phyloP scores from a whole-genome alignment of 129 eudicot genomes.

The Saposhnikovia divaricata region DNA sequence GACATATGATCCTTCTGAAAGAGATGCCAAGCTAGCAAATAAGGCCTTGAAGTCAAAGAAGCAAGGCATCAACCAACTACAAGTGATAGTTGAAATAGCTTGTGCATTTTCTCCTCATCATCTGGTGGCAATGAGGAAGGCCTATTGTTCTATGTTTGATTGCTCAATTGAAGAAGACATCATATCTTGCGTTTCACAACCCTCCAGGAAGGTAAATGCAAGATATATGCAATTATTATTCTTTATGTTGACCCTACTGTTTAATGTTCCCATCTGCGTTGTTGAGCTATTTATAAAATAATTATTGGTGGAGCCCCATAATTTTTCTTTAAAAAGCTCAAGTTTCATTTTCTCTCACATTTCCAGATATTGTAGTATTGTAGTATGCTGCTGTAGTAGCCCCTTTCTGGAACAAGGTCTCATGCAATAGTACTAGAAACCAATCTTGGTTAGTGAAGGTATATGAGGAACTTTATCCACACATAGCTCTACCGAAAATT shows the following conservation, averaged over 20 bases:
- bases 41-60: conserved; percentile 40
- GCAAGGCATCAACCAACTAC: conserved; percentile 29
- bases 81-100: conserved; percentile 57
- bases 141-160: conserved; percentile 46
- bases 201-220: conserved; percentile 42
- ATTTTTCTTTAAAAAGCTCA: neutral
- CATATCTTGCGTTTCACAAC: conserved; percentile 27
- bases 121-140: conserved; percentile 52
- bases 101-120: conserved; percentile 64
- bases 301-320: neutral
- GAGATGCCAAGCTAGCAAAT: conserved; percentile 60
- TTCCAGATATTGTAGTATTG: neutral
- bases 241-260: neutral
- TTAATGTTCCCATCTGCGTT: neutral
- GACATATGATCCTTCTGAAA: conserved; percentile 60
- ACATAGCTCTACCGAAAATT: neutral
- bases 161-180: conserved; percentile 69
- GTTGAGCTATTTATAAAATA: neutral
- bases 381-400: neutral
- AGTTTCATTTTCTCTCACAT: neutral
- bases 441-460: neutral
- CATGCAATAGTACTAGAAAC: neutral
- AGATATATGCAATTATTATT: neutral
- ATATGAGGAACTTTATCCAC: neutral
- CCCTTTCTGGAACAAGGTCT: neutral